A percentile compares a stretch with the other conserved stretches of the same genome.
phyloP scores from a whole-genome alignment of 495 filamentous ascomycete genomes.

The Trichocladium antarcticum region DNA sequence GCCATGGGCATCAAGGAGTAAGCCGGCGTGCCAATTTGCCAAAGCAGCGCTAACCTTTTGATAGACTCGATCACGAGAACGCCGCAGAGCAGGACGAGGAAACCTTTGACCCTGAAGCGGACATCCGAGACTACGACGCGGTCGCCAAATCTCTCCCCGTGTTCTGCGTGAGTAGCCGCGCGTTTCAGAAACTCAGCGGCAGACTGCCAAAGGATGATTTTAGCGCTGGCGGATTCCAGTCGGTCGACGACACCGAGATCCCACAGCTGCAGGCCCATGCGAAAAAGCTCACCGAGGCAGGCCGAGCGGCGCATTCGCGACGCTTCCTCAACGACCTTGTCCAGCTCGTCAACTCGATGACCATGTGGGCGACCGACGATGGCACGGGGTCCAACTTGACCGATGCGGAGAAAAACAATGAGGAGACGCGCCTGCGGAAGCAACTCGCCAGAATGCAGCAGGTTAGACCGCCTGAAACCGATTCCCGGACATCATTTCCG shows the following conservation, averaged over 20 bases:
- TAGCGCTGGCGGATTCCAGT: conserved; percentile 29
- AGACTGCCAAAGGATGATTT: conserved; percentile 35
- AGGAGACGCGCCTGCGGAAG: conserved; percentile 33
- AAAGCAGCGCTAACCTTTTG: background rate
- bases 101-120: conserved; percentile 34
- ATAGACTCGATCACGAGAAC: conserved; percentile 27
- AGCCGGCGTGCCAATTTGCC: background rate
- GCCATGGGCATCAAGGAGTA: conserved; percentile 46
- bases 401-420: conserved; percentile 29
- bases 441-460: conserved; percentile 38
- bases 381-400: conserved; percentile 34
- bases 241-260: conserved; percentile 38
- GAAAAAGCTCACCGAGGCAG: conserved; percentile 45
- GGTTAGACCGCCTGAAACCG: conserved; percentile 19
- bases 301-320: conserved; percentile 18
- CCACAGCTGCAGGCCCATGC: conserved; percentile 52
- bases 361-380: conserved; percentile 44
- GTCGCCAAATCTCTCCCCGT: conserved; percentile 48
- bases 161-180: conserved; percentile 52
- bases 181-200: conserved; percentile 50
- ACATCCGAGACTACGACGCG: conserved; percentile 48
- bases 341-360: conserved; percentile 48
- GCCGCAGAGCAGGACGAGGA: conserved; percentile 23
- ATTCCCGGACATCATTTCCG: conserved; percentile 10
- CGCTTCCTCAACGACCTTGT: conserved; percentile 39